Percentiles rank a stretch among this genome's conserved stretches.
Evolutionary conservation across 2,329 filamentous ascomycete genomes (phyloP).

Genomic region (Lojkania enalia): DNA sequence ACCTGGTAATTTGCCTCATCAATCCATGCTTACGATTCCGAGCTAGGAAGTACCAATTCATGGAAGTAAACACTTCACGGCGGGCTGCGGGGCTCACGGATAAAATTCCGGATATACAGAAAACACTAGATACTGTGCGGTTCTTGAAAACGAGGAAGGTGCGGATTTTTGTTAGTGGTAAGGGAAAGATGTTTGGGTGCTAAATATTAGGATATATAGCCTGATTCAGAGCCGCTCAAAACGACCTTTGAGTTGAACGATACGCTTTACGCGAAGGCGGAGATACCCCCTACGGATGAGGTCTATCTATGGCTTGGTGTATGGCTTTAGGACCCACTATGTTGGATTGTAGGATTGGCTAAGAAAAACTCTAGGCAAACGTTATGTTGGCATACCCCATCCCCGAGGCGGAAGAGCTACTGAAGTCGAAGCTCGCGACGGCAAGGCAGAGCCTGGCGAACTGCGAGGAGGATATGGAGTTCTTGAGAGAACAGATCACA

Average conservation of each 20-base stretch:
- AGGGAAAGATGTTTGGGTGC: constrained; percentile 27
- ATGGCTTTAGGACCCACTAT: constrained; percentile 38
- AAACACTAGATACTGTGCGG: constrained; percentile 87
- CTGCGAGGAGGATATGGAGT: constrained; percentile 95
- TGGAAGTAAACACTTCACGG: constrained; percentile 91
- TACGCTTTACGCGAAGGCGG: constrained; percentile 87
- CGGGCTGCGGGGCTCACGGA: constrained; percentile 80
- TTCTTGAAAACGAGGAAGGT: constrained; percentile 81
- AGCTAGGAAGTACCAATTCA: constrained; percentile 98
- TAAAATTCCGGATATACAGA: constrained; percentile 96
- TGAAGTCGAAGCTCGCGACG: constrained; percentile 74
- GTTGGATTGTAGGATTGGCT: not conserved
- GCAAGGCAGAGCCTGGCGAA: constrained; percentile 81
- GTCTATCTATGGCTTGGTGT: constrained; percentile 97
- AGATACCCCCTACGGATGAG: constrained; percentile 80
- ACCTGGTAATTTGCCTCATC: not conserved
- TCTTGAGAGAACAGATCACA: constrained; percentile 93
- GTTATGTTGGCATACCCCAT: constrained; percentile 97
- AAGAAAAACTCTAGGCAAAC: constrained; percentile 66
- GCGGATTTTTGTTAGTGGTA: constrained; percentile 47
- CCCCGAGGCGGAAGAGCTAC: constrained; percentile 78
- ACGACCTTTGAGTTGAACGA: constrained; percentile 97
- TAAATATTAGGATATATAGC: constrained; percentile 35
- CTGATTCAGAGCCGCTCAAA: constrained; percentile 70
- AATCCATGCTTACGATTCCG: not conserved